Base-by-base conservation (phyloP, 2,329 filamentous ascomycete species). In the Pseudocercospora eumusae region DNA sequence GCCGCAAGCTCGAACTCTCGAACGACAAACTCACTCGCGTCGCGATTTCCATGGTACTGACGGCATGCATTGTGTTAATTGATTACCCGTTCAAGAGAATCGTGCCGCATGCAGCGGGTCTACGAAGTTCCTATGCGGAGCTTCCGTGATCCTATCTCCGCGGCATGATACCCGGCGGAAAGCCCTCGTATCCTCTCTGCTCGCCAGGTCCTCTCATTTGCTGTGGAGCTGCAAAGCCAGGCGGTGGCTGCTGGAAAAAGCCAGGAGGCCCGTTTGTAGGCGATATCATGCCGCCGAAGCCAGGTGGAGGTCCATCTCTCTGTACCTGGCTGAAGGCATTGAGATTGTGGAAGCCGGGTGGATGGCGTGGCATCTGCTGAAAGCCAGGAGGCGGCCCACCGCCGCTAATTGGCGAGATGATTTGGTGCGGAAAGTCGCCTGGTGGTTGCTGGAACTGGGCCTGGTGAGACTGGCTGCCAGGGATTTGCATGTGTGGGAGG, bases 291-390 rank as follows among this genome's bases (percentile, higher is more conserved):
- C 52, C 52, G 49, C 25, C 25, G 52, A 54, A 54, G 2, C 52
- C 52, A 13, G 52, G 64, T 42, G 69, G 61, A n/a, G 44, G 47
- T n/a, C 47, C 47, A n/a, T 54, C 52, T n/a, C 52, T 54, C 52
- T 54, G 52, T 21, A 28, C 52, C 25, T 66, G 60, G 57, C 64
- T 68, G 68, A 75, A 75, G 36, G 72, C 70, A 55, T 68, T 69
- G 28, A 71, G 68, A 49, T 64, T 68, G 49, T 67, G 65, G 55
- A 73, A 73, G 25, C 72, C 73, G 1, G 73, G 73, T 20, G 71
- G 72, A 49, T 74, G 71, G 9, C 72, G 71, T 18, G 66, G 68
- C 64, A 73, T 69, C 55, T 68, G 67, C 36, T 70, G 69, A 67
- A 75, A 75, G 23, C 73, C 72, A 18, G 73, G 73, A 15, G 72